Evolutionary conservation across 2,329 filamentous ascomycete species (phyloP).

Genomic region (Phialophora macrospora): DNA sequence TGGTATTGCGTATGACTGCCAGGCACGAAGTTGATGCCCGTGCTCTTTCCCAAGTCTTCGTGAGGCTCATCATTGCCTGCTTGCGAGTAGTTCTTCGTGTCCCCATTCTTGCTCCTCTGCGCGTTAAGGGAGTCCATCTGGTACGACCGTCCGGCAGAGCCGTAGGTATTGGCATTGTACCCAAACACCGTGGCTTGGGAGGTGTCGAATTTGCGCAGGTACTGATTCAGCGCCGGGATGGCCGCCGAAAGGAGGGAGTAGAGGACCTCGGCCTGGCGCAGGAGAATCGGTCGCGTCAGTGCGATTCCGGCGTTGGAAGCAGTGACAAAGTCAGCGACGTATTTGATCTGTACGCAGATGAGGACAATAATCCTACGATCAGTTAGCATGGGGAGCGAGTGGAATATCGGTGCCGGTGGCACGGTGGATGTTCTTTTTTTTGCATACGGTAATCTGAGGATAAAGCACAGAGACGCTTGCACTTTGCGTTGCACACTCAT

Average conservation of each 20-base stretch:
- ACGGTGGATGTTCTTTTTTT: constrained; percentile 55
- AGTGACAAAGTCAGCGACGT: constrained; percentile 22
- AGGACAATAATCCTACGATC: constrained; percentile 27
- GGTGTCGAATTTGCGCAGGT: constrained; percentile 33
- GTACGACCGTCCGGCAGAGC: constrained; percentile 17
- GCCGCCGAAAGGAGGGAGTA: constrained; percentile 31
- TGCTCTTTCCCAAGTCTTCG: constrained; percentile 15
- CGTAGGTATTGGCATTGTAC: constrained; percentile 18
- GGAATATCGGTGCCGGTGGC: too few species aligned
- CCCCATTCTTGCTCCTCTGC: constrained; percentile 13
- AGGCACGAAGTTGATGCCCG: constrained; percentile 3
- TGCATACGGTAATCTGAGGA: constrained; percentile 80
- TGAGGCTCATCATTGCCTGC: constrained; percentile 7
- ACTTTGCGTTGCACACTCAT: constrained; percentile 53
- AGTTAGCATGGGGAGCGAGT: constrained; percentile 15
- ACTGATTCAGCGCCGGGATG: constrained; percentile 30
- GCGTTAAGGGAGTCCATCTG: constrained; percentile 16
- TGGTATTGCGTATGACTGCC: constrained; percentile 12
- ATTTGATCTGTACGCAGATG: constrained; percentile 29
- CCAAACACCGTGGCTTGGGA: constrained; percentile 24
- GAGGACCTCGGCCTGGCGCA: constrained; percentile 28
- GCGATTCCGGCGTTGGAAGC: constrained; percentile 26
- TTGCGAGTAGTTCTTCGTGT: constrained; percentile 2
- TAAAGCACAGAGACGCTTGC: constrained; percentile 71
- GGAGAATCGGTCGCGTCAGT: constrained; percentile 23